Evolutionary conservation across 2,329 filamentous ascomycete genomes (phyloP).

Genomic region (Aspergillus awamori): DNA sequence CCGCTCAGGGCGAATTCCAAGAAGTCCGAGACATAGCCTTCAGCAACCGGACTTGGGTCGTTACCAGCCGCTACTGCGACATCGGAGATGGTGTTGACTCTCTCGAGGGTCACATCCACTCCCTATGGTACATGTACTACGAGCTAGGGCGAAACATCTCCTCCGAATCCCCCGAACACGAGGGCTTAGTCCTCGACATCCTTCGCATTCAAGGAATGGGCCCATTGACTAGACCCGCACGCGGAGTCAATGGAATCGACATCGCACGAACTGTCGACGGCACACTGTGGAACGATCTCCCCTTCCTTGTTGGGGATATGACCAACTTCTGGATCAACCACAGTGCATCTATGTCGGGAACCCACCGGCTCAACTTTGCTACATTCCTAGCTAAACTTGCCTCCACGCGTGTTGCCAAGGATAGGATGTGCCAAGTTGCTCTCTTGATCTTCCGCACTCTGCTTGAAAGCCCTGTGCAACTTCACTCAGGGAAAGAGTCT

Average conservation of each 20-base stretch:
- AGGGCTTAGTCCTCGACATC: conserved; percentile 28
- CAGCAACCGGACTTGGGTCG: conserved; percentile 19
- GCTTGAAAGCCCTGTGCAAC: conserved; percentile 21
- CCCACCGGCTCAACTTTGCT: conserved; percentile 24
- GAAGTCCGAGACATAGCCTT: conserved; percentile 14
- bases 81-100: conserved; percentile 23
- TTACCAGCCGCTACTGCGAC: conserved; percentile 21
- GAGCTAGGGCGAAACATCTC: conserved; percentile 21
- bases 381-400: conserved; percentile 30
- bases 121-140: conserved; percentile 29
- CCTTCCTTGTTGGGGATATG: conserved; percentile 28
- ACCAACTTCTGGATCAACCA: conserved; percentile 24
- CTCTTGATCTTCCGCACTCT: conserved; percentile 22
- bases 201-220: conserved; percentile 26
- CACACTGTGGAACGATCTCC: conserved; percentile 29
- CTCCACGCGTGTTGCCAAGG: conserved; percentile 24
- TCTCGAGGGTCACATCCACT: conserved; percentile 22
- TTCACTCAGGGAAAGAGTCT: conserved; percentile 19
- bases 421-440: conserved; percentile 25
- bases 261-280: conserved; percentile 29
- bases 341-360: conserved; percentile 19
- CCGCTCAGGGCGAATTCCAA: background rate
- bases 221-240: conserved; percentile 19
- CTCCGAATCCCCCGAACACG: conserved; percentile 22
- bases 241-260: conserved; percentile 21